Base-by-base conservation (phyloP, 495 filamentous ascomycete genomes). In the Friedmanniomyces simplex region DNA sequence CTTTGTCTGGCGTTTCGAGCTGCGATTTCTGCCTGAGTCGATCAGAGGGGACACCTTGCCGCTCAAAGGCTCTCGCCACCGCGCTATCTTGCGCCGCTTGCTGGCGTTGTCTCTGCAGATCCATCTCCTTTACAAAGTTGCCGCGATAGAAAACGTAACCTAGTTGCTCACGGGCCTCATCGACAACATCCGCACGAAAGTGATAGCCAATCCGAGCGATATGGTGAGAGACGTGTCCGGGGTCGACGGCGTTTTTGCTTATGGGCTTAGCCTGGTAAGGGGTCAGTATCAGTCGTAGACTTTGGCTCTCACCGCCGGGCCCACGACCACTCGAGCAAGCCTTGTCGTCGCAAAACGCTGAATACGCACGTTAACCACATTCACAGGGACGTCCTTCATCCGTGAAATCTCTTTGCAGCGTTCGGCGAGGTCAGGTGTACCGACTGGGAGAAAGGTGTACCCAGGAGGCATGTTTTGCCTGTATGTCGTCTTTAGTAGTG, bases 141-240 rank as follows among this genome's bases (percentile, higher is more conserved):
- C 61, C 28, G 69, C 73, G 50, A 79, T 70, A 69, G 69, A 49
- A 70, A 66, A 57, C 66, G 41, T 64, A 66, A 41, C 76, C 54
- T 67, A 75, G 66, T 39, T 76, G 70, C 49, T 71, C 73, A 62
- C 79, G 82, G 34, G 76, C 77, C 53, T 73, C 61, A 21, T 76
- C 76, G 18, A 86, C 79, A 47, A 83, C 71, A 14, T 71, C 63
- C 45, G 72, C 78, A 4, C 78, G 77, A 50, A 86, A 87, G 70
- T 95, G 88, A 68, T 87, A 84, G n/a, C 91, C 91, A 60, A 86
- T 79, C 12, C 89, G 78, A 64, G 88, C 79, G 12, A 91, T 74
- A 59, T 94, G 85, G 62, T 81, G 73, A 6, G 81, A 80, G 8
- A 87, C 68, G 39, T 77, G 73, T 37, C 77, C 73, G 10, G 73